Conservation (phyloP, 1,139 yeast genomes). For the Yamadazyma pseudoaaseri region DNA sequence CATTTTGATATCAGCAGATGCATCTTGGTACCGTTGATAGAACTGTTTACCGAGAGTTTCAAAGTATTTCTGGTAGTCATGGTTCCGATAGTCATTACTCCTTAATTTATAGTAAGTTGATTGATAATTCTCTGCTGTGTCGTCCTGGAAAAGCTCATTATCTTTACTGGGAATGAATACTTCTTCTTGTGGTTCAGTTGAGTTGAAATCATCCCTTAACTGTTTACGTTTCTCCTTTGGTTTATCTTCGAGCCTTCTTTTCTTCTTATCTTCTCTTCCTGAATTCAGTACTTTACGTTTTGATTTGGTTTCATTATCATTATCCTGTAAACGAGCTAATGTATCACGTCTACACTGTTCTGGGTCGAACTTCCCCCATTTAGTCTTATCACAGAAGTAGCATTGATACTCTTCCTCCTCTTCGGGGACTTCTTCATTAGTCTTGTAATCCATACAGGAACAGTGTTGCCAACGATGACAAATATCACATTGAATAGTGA, state of each 20-base stretch:
- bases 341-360: slow-evolving; percentile 34
- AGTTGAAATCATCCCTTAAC: slow-evolving; percentile 17
- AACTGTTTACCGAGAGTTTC: slow-evolving; percentile 22
- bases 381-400: slow-evolving; percentile 65
- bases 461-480: slow-evolving; percentile 97
- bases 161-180: slow-evolving; percentile 34
- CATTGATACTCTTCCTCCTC: slow-evolving; percentile 77
- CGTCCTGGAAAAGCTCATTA: slow-evolving; percentile 40
- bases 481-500: slow-evolving; percentile 88
- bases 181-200: slow-evolving; percentile 9
- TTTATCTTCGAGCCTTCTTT: slow-evolving; percentile 6
- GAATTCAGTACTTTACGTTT: slow-evolving; percentile 9
- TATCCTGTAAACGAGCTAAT: slow-evolving; percentile 30
- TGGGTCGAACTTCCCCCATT: slow-evolving; percentile 53
- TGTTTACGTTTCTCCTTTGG: slow-evolving; percentile 12
- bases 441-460: slow-evolving; percentile 74
- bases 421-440: slow-evolving; percentile 78
- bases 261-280: slow-evolving; percentile 13
- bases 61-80: slow-evolving; percentile 27
- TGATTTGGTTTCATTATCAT: slow-evolving; percentile 8
- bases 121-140: slow-evolving; percentile 50
- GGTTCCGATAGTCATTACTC: slow-evolving; percentile 49
- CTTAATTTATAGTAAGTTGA: slow-evolving; percentile 49
- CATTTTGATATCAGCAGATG: slow-evolving; percentile 12
- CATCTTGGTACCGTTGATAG: slow-evolving; percentile 10